A percentile compares a stretch with the other conserved stretches of the same genome.
Conservation (phyloP, 2,329 filamentous ascomycete genomes). For the Cytospora mali region DNA sequence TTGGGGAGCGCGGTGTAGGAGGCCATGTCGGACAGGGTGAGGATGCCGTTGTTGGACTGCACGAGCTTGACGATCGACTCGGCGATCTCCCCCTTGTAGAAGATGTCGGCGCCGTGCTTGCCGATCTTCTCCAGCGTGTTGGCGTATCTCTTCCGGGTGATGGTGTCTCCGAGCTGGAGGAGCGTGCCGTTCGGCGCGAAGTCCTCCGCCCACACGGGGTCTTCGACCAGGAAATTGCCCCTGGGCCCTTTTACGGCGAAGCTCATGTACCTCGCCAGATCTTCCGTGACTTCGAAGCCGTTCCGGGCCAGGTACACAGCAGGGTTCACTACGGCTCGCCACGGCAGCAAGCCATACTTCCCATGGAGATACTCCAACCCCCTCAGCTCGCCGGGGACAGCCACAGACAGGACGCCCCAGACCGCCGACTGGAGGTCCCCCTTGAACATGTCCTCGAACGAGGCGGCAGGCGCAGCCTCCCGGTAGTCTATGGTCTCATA, state of each 20-base stretch:
- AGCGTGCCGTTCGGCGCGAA: conserved; percentile 81
- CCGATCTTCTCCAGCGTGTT: conserved; percentile 77
- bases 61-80: conserved; percentile 72
- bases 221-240: conserved; percentile 68
- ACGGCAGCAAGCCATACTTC: conserved; percentile 68
- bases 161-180: conserved; percentile 71
- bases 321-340: conserved; percentile 72
- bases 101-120: conserved; percentile 55
- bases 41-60: conserved; percentile 73
- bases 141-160: conserved; percentile 81
- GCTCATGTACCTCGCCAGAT: conserved; percentile 75
- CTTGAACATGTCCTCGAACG: conserved; percentile 82
- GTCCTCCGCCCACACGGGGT: conserved; percentile 82
- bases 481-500: conserved; percentile 91
- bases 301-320: conserved; percentile 73
- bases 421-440: conserved; percentile 69
- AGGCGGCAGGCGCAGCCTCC: conserved; percentile 82
- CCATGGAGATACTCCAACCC: conserved; percentile 79
- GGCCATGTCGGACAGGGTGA: conserved; percentile 77
- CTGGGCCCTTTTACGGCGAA: conserved; percentile 41
- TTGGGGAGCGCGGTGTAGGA: conserved; percentile 70
- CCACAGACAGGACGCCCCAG: conserved; percentile 71
- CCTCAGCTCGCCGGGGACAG: conserved; percentile 73
- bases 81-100: conserved; percentile 52
- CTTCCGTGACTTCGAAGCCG: conserved; percentile 73